These are phyloP conservation scores for Aspergillus intermedius DNA, from an alignment of 2,329 filamentous ascomycete species.

Conservation along the genomic window DNA sequence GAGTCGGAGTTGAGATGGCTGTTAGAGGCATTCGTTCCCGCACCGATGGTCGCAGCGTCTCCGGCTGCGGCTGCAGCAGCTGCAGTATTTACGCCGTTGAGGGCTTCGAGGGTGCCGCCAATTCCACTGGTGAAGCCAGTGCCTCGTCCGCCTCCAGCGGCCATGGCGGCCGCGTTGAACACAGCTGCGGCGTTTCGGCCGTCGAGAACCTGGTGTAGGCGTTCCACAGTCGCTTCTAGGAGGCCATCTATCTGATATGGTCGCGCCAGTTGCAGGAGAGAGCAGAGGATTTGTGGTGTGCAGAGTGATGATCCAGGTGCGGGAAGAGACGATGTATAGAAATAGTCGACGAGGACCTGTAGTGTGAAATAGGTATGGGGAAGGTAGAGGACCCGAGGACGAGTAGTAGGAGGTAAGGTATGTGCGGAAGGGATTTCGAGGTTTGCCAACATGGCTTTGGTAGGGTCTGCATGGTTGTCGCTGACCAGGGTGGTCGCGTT, in stretches of 20 bases:
- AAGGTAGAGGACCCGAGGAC: conserved; percentile 82
- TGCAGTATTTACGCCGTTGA: conserved; percentile 29
- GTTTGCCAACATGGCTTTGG: conserved; percentile 32
- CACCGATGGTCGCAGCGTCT: conserved; percentile 13
- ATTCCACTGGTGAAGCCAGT: conserved; percentile 61
- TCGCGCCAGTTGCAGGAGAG: conserved; percentile 82
- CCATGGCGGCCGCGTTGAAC: conserved; percentile 98
- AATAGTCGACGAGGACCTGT: conserved; percentile 81
- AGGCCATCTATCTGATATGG: conserved; percentile 92
- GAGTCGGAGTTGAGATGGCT: conserved; percentile 31
- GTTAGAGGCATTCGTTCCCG: conserved; percentile 13
- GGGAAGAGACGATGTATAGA: conserved; percentile 88
- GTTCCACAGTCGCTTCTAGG: conserved; percentile 84
- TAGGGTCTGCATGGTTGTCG: conserved; percentile 21
- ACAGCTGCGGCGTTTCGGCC: conserved; percentile 92
- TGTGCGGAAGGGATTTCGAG: conserved; percentile 50
- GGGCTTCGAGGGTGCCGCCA: conserved; percentile 37
- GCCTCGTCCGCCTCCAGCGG: conserved; percentile 81
- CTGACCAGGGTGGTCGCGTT: conserved; percentile 36
- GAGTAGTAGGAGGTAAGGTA: conserved; percentile 50
- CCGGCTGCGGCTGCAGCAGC: conserved; percentile 13
- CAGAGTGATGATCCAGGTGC: conserved; percentile 69
- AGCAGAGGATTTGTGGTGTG: conserved; percentile 92
- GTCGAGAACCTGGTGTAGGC: conserved; percentile 81
- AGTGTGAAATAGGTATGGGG: conserved; percentile 87